phyloP scores from a whole-genome alignment of 2,329 filamentous ascomycete genomes.

The Xylariaceae sp. region DNA sequence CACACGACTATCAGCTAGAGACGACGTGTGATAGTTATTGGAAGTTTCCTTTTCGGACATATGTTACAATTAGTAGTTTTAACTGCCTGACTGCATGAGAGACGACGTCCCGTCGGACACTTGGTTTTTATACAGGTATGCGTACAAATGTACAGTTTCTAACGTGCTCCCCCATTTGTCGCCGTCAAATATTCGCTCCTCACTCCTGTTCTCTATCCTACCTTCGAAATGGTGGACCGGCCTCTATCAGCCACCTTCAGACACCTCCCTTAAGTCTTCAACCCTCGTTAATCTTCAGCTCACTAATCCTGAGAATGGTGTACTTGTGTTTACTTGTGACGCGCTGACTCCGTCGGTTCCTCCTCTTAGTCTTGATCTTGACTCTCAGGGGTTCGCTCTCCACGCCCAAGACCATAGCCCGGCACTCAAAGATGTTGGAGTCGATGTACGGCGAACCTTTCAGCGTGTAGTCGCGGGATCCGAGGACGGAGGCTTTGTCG shows the following conservation, averaged over 20 bases:
- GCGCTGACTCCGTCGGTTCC: conserved; percentile 66
- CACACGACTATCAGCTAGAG: too few relatives aligned
- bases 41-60: too few relatives aligned
- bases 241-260: background rate
- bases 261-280: conserved; percentile 1
- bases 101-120: too few relatives aligned
- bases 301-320: conserved; percentile 80
- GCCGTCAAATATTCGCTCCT: too few relatives aligned
- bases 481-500: conserved; percentile 77
- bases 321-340: conserved; percentile 88
- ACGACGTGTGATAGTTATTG: too few relatives aligned
- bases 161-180: too few relatives aligned
- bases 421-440: conserved; percentile 77
- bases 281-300: conserved; percentile 58
- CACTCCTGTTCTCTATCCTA: too few relatives aligned
- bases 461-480: conserved; percentile 85
- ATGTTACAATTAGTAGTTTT: too few relatives aligned
- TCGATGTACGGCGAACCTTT: conserved; percentile 80
- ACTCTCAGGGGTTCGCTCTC: conserved; percentile 75
- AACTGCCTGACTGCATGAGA: too few relatives aligned
- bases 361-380: conserved; percentile 79
- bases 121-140: too few relatives aligned
- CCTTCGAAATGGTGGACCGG: too few relatives aligned
- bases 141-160: too few relatives aligned
- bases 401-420: conserved; percentile 77